A percentile compares a stretch with the other conserved stretches of the same genome.
phyloP scores from a whole-genome alignment of 1,284 basidiomycete species.

The Ceratobasidium sp. region DNA sequence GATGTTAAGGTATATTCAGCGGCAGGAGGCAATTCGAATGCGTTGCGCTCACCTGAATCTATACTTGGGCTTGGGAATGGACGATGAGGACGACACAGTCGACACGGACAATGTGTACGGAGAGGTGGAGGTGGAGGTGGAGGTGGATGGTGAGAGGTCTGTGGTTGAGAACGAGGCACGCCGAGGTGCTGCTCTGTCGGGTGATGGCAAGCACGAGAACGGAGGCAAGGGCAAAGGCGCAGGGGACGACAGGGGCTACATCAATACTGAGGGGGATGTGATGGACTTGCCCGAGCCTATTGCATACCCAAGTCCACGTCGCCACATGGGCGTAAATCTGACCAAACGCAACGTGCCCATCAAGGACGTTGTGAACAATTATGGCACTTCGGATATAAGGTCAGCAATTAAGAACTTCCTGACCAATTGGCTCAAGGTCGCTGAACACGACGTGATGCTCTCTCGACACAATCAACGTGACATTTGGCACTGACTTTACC shows the following conservation, averaged over 20 bases:
- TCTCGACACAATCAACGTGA: background rate
- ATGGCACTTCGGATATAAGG: no score
- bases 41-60: constrained; percentile 2
- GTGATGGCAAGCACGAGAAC: background rate
- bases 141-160: background rate
- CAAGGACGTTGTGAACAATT: no score
- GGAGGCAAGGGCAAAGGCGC: background rate
- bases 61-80: background rate
- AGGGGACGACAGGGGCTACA: background rate
- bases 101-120: background rate
- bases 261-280: no score
- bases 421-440: background rate
- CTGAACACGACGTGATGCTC: background rate
- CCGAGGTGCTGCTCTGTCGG: background rate
- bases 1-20: constrained; percentile 42
- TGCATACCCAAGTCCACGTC: background rate
- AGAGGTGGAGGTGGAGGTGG: constrained; percentile 1
- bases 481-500: constrained; percentile 14
- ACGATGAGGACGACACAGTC: background rate
- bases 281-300: no score
- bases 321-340: background rate
- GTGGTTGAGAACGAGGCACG: background rate
- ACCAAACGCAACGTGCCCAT: constrained; percentile 2
- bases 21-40: constrained; percentile 27
- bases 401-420: background rate